Conservation (phyloP, 257 asterid species). For the Salvia hispanica region DNA sequence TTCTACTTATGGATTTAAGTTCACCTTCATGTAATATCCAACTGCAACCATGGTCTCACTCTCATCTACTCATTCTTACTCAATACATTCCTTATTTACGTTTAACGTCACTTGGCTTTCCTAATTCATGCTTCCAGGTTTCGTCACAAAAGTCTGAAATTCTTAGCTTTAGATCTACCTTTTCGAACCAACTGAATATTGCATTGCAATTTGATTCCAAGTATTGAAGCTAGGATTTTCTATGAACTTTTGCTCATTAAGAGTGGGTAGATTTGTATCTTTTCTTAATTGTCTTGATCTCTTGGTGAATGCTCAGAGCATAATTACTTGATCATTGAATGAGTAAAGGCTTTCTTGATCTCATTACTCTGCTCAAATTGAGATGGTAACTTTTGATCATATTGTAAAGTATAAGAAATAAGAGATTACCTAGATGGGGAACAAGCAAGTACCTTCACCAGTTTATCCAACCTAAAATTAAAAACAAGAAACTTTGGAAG, state of each 20-base stretch:
- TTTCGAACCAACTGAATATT: neutral
- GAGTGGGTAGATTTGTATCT: neutral
- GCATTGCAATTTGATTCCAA: neutral
- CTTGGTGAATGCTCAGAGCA: neutral
- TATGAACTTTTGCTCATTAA: neutral
- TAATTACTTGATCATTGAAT: neutral
- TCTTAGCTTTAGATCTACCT: neutral
- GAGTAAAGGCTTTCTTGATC: neutral
- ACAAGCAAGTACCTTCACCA: neutral
- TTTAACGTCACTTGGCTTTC: constrained; percentile 2
- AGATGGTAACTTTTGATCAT: neutral
- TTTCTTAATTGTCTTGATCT: neutral
- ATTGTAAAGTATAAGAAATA: constrained; percentile 4
- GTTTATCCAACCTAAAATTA: constrained; percentile 13
- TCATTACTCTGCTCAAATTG: neutral
- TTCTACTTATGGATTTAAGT: neutral
- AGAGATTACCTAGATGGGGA: neutral
- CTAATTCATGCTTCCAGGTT: neutral
- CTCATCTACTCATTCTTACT: neutral
- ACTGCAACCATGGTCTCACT: neutral
- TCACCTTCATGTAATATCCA: neutral
- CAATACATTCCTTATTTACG: neutral
- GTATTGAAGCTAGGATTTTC: neutral
- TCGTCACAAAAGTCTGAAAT: neutral
- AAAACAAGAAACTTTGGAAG: neutral